Conservation (phyloP, 2,329 filamentous ascomycete species). For the Cladosporium halotolerans region DNA sequence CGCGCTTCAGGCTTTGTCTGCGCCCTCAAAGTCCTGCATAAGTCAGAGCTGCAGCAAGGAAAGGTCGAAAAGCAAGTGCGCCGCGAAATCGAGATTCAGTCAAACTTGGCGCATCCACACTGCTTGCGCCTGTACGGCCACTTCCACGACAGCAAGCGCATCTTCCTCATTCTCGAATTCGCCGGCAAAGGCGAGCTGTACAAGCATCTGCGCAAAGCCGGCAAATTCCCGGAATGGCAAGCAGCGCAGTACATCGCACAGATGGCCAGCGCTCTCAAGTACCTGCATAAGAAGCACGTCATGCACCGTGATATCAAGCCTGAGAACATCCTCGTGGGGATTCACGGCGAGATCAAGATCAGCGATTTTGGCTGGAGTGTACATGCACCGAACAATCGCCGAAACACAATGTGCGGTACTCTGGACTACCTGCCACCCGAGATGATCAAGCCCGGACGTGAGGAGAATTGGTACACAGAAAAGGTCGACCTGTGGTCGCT, state of each 20-base stretch:
- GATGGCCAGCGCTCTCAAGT: conserved; percentile 83
- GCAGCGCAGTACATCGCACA: conserved; percentile 82
- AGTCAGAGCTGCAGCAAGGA: conserved; percentile 71
- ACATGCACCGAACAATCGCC: conserved; percentile 88
- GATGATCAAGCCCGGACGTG: conserved; percentile 80
- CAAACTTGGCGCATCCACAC: conserved; percentile 78
- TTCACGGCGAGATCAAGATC: conserved; percentile 97
- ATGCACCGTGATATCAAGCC: conserved; percentile 98
- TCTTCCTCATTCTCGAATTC: conserved; percentile 83
- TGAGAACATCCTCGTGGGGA: conserved; percentile 91
- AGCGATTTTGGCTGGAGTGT: conserved; percentile 98
- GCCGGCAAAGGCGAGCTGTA: conserved; percentile 81
- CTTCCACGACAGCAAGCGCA: conserved; percentile 82
- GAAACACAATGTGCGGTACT: conserved; percentile 94
- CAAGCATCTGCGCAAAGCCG: conserved; percentile 74
- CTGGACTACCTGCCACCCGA: conserved; percentile 96
- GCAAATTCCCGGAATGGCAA: conserved; percentile 77
- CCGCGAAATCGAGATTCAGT: conserved; percentile 84
- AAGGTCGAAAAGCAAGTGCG: conserved; percentile 82
- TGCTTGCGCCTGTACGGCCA: conserved; percentile 78
- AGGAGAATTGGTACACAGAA: conserved; percentile 82
- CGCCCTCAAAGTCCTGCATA: conserved; percentile 80
- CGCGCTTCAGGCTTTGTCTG: conserved; percentile 75
- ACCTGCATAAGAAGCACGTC: conserved; percentile 92
- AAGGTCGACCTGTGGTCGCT: conserved; percentile 97